A percentile compares a stretch with the other conserved stretches of the same genome.
Evolutionary conservation across 352 stramenopile species (phyloP).

Genomic region (Globisporangium iwayamae): DNA sequence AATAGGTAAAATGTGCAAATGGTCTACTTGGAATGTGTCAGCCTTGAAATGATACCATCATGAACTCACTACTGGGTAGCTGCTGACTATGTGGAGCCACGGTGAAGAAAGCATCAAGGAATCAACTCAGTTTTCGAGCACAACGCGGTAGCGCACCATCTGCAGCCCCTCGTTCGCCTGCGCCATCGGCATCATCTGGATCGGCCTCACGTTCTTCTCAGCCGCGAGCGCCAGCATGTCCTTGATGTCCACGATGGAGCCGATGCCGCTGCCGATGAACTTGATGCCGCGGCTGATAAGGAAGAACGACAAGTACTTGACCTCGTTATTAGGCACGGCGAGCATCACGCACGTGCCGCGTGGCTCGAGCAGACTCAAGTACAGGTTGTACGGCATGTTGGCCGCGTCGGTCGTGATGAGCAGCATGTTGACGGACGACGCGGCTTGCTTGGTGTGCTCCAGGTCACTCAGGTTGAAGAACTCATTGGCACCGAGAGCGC

Average conservation of each 20-base stretch:
- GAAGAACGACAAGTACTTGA: slow-evolving; percentile 46
- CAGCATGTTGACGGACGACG: slow-evolving; percentile 56
- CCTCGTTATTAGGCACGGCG: slow-evolving; percentile 54
- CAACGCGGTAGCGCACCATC: slow-evolving; percentile 46
- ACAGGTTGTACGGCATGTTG: slow-evolving; percentile 41
- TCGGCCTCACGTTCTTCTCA: slow-evolving; percentile 55
- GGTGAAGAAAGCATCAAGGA: no score
- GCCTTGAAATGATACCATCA: no score
- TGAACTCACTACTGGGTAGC: not conserved
- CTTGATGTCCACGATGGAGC: slow-evolving; percentile 77
- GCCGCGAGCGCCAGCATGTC: slow-evolving; percentile 85
- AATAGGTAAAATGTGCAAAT: not conserved
- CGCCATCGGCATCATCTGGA: slow-evolving; percentile 50
- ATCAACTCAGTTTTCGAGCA: slow-evolving; percentile 33
- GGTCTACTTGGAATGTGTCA: no score
- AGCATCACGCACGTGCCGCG: slow-evolving; percentile 66
- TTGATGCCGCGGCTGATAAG: slow-evolving; percentile 38
- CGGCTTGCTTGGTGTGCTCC: slow-evolving; percentile 25
- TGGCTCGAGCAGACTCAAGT: slow-evolving; percentile 46
- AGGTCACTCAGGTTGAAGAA: slow-evolving; percentile 48
- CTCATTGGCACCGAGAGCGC: slow-evolving; percentile 49
- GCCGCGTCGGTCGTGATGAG: slow-evolving; percentile 65
- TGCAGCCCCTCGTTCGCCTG: slow-evolving; percentile 36
- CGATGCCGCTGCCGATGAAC: slow-evolving; percentile 73
- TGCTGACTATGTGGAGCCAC: not conserved